Evolutionary conservation across 345 rosid species (phyloP), one percentile per base, ranked within the genome.

Genomic region (Abelmoschus esculentus): DNA sequence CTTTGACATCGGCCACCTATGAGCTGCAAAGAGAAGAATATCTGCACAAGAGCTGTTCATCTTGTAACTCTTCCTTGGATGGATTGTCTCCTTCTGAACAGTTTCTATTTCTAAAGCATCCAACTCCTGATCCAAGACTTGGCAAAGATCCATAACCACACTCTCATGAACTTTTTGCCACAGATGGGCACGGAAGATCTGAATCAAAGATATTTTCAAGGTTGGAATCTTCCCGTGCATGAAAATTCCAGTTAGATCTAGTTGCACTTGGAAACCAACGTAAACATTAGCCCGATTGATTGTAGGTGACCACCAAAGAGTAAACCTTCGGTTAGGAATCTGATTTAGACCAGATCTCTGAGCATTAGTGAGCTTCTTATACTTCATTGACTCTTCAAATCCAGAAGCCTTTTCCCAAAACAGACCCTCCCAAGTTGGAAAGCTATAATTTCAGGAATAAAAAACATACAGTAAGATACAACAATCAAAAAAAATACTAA

Each of bases 1-100:
- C 84, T 96, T 96, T 55, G 99, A 96, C 99, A 96, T 96, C 10
- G 93, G 96, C 99, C 99, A 96, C 73, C 96, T 89, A 79, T 96
- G 99, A 53, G 99, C 98, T 70, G 98, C 98, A 81, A 92, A 92
- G n/a, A 96, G 92, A 61, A 96, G 99, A 77, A 96, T 55, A 77
- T 96, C 99, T 26, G 99, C 99, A 83, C 99, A 96, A 56, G 99
- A 96, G 82, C 99, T 96, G 85, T 96, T 96, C 99, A 96, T 96
- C 82, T 96, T 92, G 81, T 92, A 96, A 89, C 99, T 96, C 86
- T 96, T 96, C 83, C 99, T 89, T 9, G 99, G 99, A 82, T 96
- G 99, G 68, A 92, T 96, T 7, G 98, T 96, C 76, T 92, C 99
- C 80, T 96, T 96, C 84, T 96, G 99, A 72, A 96, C 99, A 69